Evolutionary conservation across 2,329 filamentous ascomycete species (phyloP), one percentile per base, ranked within the genome.

Genomic region (Verticillium isaacii): DNA sequence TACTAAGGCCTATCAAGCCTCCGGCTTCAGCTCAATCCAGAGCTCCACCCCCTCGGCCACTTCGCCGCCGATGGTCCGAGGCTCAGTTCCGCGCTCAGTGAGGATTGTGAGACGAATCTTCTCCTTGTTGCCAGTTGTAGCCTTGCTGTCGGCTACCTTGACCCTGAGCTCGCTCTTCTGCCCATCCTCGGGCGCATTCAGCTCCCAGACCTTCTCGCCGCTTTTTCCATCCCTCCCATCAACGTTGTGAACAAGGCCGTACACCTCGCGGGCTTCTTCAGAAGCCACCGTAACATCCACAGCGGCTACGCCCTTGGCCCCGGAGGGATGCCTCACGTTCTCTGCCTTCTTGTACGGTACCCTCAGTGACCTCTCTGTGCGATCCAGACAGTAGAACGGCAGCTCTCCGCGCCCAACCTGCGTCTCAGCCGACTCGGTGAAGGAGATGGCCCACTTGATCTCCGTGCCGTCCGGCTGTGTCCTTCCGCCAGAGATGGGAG

Each of bases 371-470:
- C 88, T 72, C 2, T 80, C 74, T 2, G 87, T 89, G 14, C 84
- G 73, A 69, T 91, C 88, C 56, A 89, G 79, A 67, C 85, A 88
- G 79, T 83, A 90, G 66, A 90, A 90, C 0, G 88, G 88, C 12
- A 87, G 68, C 15, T 74, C 73, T 0, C 87, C 85, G 0, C 82
- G 74, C 9, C 75, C 72, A 1, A 76, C 65, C 1, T 37, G 36
- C 11, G 34, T 41, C 25, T 45, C 57, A 8, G 62, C 63, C 37
- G 64, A 70, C 14, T 74, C 73, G 0, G 76, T 71, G 0, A 79
- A 78, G 19, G 85, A 83, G 29, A 86, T 80, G 29, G 81, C 78
- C 86, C 88, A 91, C 62, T 83, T 77, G 34, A 90, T 71, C 36
- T 82, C 78, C 1, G 75, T 73, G 0, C 85, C 85, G 68, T 89